Evolutionary conservation across 345 rosid species (phyloP), one percentile per base, ranked within the genome.

Genomic region (Heritiera fomes): DNA sequence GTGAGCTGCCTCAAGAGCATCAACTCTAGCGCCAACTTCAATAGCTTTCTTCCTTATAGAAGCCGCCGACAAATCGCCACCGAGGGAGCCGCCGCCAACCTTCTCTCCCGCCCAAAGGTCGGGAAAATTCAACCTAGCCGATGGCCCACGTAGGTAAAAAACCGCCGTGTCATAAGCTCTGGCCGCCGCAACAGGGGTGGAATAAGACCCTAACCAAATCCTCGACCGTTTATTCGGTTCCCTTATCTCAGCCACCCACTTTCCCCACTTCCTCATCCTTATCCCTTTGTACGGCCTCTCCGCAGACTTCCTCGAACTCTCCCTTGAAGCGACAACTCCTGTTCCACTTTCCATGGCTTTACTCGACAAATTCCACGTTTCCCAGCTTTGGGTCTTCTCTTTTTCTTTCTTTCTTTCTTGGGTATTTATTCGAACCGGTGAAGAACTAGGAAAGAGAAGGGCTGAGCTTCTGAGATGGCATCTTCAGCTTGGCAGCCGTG

Each of bases 261-360:
- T 96, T 0, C 99, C 99, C 99, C 99, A 96, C 91, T 96, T 96
- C 83, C 99, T 88, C 99, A 96, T 96, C 94, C 99, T 90, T 80
- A 96, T 96, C 61, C 99, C 99, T 80, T 96, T 96, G 83, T 88
- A 96, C 5, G 85, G 89, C 78, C 91, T 85, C 74, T 88, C 94
- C 41, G 3, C 7, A 82, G 83, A 79, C 74, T 87, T 86, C 77
- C 89, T 83, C 55, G 86, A 38, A 69, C 65, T 47, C 53, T 61
- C 71, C 56, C 78, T 72, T 8, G 73, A 66, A 13, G 80, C 81
- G 59, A 80, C 85, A 70, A 77, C 87, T 60, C 40, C 85, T 64
- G 78, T 82, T 71, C 88, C 89, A 76, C 85, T 78, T 38, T 83
- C 85, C 89, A 87, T 87, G 63, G 38, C 5, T 52, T 0, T 50